Evolutionary conservation across 2,329 filamentous ascomycete genomes (phyloP), one percentile per base, ranked within the genome.

Genomic region (Phaeosphaeriaceae sp.): DNA sequence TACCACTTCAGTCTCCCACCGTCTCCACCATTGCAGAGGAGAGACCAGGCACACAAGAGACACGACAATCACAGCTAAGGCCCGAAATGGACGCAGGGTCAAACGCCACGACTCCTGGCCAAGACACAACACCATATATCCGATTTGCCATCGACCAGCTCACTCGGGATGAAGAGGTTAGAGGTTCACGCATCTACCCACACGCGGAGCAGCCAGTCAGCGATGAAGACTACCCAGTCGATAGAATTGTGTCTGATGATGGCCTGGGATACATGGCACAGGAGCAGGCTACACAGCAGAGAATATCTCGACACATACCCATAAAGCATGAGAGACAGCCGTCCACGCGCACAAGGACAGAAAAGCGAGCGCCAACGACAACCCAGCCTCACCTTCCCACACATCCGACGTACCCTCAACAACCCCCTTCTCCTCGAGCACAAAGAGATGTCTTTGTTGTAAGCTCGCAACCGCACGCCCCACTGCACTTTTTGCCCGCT

Each of bases 121-220:
- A 91, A 32, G 92, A 96, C 65, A 89, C 96, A 66, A 88, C 86
- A 7, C 92, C 91, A 0, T 96, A 92, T 72, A 90, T 97, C 56
- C 88, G 88, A 56, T 95, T 94, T 71, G 92, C 93, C 33, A 85
- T 97, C 55, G 89, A 96, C 56, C 90, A 93, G 55, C 78, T 97
- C 60, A 95, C 91, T 5, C 81, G 88, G 39, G 84, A 89, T 63
- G 87, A 87, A 48, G 85, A 89, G 52, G 79, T 85, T 5, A 75
- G 78, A 48, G 80, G 81, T 8, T 77, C 81, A 46, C 76, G 79
- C 46, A 75, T 82, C 58, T 79, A 83, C 43, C 80, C 45, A 13
- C 50, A 63, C 16, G 56, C 60, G 9, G 51, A 55, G 12, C 41
- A 38, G 30, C 15, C 48, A 15, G 37, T 40, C 6, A 50, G 58